These are phyloP conservation scores for Neofusicoccum laricinum DNA, from an alignment of 2,329 filamentous ascomycete species.

Conservation along the genomic window DNA sequence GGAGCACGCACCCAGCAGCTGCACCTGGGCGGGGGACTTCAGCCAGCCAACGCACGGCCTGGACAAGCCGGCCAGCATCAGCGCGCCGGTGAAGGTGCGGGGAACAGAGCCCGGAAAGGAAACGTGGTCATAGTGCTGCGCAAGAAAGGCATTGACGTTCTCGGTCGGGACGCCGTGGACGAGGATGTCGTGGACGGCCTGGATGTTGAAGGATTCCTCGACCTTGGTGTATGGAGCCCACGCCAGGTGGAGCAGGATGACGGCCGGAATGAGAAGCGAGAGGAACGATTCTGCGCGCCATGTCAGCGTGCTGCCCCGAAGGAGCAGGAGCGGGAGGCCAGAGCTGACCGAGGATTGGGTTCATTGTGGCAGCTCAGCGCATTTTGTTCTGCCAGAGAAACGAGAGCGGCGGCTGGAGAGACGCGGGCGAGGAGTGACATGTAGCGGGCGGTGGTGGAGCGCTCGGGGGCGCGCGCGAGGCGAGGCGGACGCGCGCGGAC, in stretches of 20 bases:
- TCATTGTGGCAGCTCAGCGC: conserved; percentile 1
- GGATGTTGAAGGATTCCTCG: conserved; percentile 97
- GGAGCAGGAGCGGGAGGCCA: neutral
- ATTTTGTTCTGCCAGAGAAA: neutral
- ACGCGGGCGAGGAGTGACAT: neutral
- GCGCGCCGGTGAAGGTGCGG: conserved; percentile 80
- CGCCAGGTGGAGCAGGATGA: conserved; percentile 67
- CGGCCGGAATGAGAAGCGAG: conserved; percentile 24
- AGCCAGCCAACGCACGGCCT: conserved; percentile 62
- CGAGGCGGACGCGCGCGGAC: neutral
- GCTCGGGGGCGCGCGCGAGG: neutral
- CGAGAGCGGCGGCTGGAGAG: neutral
- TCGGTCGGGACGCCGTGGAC: conserved; percentile 70
- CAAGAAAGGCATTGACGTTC: conserved; percentile 54
- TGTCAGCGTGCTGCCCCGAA: neutral
- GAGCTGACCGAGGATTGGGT: conserved; percentile 6
- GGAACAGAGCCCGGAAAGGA: conserved; percentile 89
- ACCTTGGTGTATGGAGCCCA: conserved; percentile 91
- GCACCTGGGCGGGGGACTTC: conserved; percentile 55
- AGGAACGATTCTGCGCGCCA: conserved; percentile 4
- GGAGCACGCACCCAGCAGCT: conserved; percentile 51
- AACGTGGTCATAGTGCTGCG: conserved; percentile 78
- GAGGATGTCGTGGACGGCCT: conserved; percentile 87
- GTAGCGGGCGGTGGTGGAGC: neutral
- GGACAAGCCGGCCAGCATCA: conserved; percentile 70